phyloP scores from a whole-genome alignment of 768 basidiomycete species.

The Lepiota subincarnata region DNA sequence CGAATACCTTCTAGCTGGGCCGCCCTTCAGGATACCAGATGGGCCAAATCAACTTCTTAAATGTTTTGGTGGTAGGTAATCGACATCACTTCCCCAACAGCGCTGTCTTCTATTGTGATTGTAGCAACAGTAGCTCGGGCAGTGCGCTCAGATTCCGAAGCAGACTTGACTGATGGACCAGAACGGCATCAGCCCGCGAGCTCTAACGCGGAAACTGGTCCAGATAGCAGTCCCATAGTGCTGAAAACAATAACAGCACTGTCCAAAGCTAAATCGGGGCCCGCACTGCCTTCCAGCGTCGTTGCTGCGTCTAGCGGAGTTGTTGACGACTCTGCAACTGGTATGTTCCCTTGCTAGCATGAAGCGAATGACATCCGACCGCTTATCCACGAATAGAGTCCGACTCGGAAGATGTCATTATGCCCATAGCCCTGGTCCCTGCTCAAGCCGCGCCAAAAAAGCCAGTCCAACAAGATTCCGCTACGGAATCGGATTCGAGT shows the following conservation, averaged over 20 bases:
- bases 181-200: background rate
- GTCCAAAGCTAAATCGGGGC: background rate
- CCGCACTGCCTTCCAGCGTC: background rate
- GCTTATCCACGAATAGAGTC: constrained; percentile 2
- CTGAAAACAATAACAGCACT: constrained; percentile 3
- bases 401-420: constrained; percentile 9
- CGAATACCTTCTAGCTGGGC: background rate
- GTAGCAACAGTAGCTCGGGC: background rate
- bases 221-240: background rate
- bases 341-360: background rate
- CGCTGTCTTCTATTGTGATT: background rate
- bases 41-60: constrained; percentile 4
- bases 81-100: background rate
- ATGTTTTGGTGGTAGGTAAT: constrained; percentile 9
- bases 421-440: constrained; percentile 8
- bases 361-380: background rate
- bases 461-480: constrained; percentile 20
- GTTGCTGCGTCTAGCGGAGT: background rate
- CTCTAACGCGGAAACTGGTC: constrained; percentile 4
- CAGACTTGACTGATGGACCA: background rate
- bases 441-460: constrained; percentile 1
- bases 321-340: background rate
- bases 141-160: constrained; percentile 7
- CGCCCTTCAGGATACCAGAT: background rate
- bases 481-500: constrained; percentile 34